A percentile compares a stretch with the other conserved stretches of the same genome.
These are phyloP conservation scores for Emmonsiellopsis sp. DNA, from an alignment of 2,329 filamentous ascomycete species.

Conservation along the genomic window DNA sequence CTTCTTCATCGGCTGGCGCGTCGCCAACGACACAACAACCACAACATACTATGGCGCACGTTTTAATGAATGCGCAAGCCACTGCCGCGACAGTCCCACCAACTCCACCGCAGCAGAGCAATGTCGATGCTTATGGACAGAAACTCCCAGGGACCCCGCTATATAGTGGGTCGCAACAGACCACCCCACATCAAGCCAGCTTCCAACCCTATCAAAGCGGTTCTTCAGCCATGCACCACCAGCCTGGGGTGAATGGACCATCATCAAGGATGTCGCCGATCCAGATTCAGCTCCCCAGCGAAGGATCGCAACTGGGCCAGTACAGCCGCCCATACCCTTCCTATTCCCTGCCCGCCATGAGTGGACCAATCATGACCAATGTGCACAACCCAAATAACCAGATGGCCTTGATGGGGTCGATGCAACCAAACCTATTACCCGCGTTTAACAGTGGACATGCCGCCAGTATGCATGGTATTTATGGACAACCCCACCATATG, in stretches of 20 bases:
- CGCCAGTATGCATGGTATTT: slow-evolving; percentile 52
- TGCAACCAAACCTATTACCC: slow-evolving; percentile 48
- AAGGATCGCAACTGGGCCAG: slow-evolving; percentile 24
- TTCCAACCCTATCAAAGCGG: slow-evolving; percentile 27
- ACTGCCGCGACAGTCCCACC: slow-evolving; percentile 15
- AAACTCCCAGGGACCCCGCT: slow-evolving; percentile 45
- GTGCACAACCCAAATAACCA: slow-evolving; percentile 64
- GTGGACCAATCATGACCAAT: slow-evolving; percentile 66
- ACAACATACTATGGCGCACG: slow-evolving; percentile 30
- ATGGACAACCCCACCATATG: slow-evolving; percentile 42
- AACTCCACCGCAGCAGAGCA: slow-evolving; percentile 44
- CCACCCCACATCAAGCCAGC: slow-evolving; percentile 42
- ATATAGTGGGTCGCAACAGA: slow-evolving; percentile 29
- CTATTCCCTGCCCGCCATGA: slow-evolving; percentile 54
- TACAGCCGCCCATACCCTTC: slow-evolving; percentile 38
- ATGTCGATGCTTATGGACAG: slow-evolving; percentile 51
- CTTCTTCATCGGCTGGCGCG: slow-evolving; percentile 36
- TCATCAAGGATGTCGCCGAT: slow-evolving; percentile 49
- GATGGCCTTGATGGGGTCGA: slow-evolving; percentile 59
- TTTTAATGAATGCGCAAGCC: slow-evolving; percentile 43
- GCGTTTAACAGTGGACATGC: slow-evolving; percentile 53
- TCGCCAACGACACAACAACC: slow-evolving; percentile 16
- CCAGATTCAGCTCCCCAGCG: slow-evolving; percentile 35
- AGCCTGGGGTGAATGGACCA: slow-evolving; percentile 34
- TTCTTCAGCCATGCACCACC: slow-evolving; percentile 22